Conservation (phyloP, 2,329 filamentous ascomycete species). For the Talaromyces sp. region DNA sequence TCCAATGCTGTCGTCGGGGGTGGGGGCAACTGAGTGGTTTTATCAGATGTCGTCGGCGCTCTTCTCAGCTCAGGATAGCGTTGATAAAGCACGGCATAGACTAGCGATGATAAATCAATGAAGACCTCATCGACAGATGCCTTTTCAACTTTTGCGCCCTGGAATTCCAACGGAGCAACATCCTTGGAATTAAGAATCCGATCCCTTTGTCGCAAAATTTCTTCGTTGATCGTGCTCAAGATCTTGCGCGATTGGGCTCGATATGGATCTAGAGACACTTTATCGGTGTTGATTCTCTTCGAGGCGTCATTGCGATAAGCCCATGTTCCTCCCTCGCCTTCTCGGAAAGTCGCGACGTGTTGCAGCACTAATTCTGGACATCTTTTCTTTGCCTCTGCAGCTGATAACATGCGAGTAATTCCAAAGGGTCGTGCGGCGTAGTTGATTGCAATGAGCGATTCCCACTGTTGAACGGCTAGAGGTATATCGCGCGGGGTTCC, state of each 20-base stretch:
- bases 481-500: constrained; percentile 69
- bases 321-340: constrained; percentile 80
- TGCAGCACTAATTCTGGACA: constrained; percentile 81
- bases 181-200: constrained; percentile 15
- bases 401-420: constrained; percentile 71
- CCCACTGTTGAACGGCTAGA: constrained; percentile 92
- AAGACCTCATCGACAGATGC: constrained; percentile 96
- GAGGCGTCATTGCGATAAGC: constrained; percentile 79
- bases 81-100: constrained; percentile 68
- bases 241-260: constrained; percentile 79
- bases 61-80: constrained; percentile 66
- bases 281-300: constrained; percentile 76
- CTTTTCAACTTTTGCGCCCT: constrained; percentile 68
- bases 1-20: constrained; percentile 70
- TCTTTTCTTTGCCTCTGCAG: constrained; percentile 75
- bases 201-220: constrained; percentile 50
- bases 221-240: constrained; percentile 68
- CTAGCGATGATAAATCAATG: constrained; percentile 78
- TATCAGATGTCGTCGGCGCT: constrained; percentile 50
- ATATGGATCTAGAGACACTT: constrained; percentile 92
- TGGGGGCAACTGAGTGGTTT: constrained; percentile 61
- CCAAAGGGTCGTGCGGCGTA: constrained; percentile 81
- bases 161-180: constrained; percentile 20
- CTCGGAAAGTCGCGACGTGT: constrained; percentile 92
- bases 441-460: constrained; percentile 92